phyloP scores from a whole-genome alignment of 805 yeast species.

The Ascoidea rubescens region DNA sequence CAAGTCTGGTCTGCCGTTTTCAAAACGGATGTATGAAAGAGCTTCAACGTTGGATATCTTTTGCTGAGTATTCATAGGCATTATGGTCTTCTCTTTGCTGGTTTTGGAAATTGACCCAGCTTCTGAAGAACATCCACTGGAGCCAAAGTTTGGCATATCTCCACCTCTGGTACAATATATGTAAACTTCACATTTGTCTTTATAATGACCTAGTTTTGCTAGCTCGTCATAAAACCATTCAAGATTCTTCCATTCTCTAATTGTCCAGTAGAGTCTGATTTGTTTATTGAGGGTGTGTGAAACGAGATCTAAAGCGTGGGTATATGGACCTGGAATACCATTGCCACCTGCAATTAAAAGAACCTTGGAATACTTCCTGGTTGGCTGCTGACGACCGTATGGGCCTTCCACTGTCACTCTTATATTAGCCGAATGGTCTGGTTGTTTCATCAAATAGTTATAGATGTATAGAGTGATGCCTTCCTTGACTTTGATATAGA shows the following conservation, averaged over 20 bases:
- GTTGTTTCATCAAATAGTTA: constrained; percentile 6
- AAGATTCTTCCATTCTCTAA: constrained; percentile 16
- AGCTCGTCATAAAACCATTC: constrained; percentile 10
- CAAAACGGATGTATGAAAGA: not conserved
- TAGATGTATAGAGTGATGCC: constrained; percentile 28
- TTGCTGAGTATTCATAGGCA: too few relatives aligned
- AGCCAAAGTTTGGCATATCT: not conserved
- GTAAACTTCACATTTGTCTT: not conserved
- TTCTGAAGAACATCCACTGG: not conserved
- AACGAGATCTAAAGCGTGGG: constrained; percentile 25
- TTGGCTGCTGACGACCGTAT: constrained; percentile 36
- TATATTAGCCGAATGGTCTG: constrained; percentile 22
- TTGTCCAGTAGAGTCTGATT: constrained; percentile 16
- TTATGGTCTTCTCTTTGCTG: not conserved
- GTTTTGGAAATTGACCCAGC: not conserved
- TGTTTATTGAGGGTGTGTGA: constrained; percentile 10
- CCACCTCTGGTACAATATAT: not conserved
- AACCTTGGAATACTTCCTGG: constrained; percentile 30
- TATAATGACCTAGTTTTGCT: constrained; percentile 12
- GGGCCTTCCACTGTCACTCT: constrained; percentile 47
- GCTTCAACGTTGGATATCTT: not conserved
- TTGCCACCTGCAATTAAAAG: constrained; percentile 50
- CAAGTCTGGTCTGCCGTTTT: not conserved
- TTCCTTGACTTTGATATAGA: constrained; percentile 35
- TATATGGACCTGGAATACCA: constrained; percentile 44